Evolutionary conservation across 257 asterid genomes (phyloP).

Genomic region (Solanum rostratum): DNA sequence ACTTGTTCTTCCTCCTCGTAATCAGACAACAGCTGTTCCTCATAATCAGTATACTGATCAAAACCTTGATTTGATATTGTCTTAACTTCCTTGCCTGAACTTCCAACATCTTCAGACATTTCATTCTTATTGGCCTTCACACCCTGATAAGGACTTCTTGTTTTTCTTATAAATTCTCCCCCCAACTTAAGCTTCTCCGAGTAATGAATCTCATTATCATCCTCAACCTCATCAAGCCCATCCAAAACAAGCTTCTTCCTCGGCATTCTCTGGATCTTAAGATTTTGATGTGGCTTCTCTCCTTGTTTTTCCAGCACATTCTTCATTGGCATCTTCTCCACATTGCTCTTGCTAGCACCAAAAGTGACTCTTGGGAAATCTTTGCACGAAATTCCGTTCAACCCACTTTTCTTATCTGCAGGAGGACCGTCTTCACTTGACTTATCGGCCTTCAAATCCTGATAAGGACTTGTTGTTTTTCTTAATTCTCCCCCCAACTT

Average conservation of each 20-base stretch:
- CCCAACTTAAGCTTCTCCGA: slow-evolving; percentile 67
- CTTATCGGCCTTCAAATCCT: slow-evolving; percentile 34
- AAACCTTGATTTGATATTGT: slow-evolving; percentile 34
- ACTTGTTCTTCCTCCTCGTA: too few relatives aligned
- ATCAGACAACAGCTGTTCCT: neutral
- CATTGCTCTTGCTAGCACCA: slow-evolving; percentile 38
- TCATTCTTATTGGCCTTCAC: slow-evolving; percentile 34
- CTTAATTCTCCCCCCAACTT: too few relatives aligned
- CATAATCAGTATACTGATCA: slow-evolving; percentile 44
- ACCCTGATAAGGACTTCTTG: slow-evolving; percentile 10
- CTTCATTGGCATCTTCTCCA: slow-evolving; percentile 27
- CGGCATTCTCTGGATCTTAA: slow-evolving; percentile 72
- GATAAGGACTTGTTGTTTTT: too few relatives aligned
- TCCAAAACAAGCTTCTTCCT: slow-evolving; percentile 54
- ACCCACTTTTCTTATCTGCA: slow-evolving; percentile 32
- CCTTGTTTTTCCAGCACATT: slow-evolving; percentile 35
- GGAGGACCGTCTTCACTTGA: slow-evolving; percentile 30
- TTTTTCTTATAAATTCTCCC: slow-evolving; percentile 34
- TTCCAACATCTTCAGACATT: slow-evolving; percentile 30
- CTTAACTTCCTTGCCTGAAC: slow-evolving; percentile 26
- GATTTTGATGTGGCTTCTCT: slow-evolving; percentile 51
- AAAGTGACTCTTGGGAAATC: slow-evolving; percentile 40
- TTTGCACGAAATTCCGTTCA: slow-evolving; percentile 51
- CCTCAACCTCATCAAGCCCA: slow-evolving; percentile 64
- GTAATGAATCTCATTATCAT: slow-evolving; percentile 57